phyloP scores from a whole-genome alignment of 148 eudicot genomes.

The Chenopodium suecicum region DNA sequence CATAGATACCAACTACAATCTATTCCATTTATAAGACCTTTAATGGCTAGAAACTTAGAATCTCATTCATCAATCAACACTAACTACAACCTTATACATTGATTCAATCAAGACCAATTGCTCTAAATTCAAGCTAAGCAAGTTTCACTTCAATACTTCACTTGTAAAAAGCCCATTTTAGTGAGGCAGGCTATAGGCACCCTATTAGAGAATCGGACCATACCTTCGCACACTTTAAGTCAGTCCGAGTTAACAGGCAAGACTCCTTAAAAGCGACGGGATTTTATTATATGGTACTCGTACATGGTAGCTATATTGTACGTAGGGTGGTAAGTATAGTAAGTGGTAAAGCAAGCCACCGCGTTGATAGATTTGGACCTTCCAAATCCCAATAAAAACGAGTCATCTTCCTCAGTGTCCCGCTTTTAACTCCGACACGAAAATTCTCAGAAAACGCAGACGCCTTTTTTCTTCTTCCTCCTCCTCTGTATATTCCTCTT shows the following conservation, averaged over 20 bases:
- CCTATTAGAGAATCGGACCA: too few species aligned
- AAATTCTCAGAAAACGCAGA: background rate
- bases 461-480: background rate
- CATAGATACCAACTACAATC: too few species aligned
- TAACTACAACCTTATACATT: background rate
- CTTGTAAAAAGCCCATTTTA: too few species aligned
- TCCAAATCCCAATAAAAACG: background rate
- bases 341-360: background rate
- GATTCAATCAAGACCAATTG: background rate
- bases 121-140: background rate
- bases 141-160: too few species aligned
- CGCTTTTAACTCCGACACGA: background rate
- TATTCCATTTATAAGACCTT: too few species aligned
- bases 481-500: background rate
- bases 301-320: too few species aligned
- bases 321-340: background rate
- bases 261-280: too few species aligned
- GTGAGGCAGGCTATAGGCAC: too few species aligned
- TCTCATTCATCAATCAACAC: background rate
- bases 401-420: conserved; percentile 6
- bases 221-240: too few species aligned
- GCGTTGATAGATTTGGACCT: conserved; percentile 3
- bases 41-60: too few species aligned
- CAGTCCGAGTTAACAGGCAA: too few species aligned
- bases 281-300: too few species aligned